phyloP scores from a whole-genome alignment of 768 basidiomycete species.

The Russula compacta region DNA sequence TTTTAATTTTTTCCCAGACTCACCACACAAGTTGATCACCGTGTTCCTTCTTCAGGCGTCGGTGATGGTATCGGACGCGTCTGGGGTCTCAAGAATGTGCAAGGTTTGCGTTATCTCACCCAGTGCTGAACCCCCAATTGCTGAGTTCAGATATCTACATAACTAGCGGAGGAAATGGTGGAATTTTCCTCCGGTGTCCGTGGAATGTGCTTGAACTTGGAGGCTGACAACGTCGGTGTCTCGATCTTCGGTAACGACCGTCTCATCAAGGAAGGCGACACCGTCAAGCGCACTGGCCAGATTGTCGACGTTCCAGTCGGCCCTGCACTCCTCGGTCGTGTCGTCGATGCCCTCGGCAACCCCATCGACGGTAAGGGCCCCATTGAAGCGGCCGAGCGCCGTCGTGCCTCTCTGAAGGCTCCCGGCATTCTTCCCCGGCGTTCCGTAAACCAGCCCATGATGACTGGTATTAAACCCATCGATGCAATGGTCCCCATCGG shows the following conservation, averaged over 20 bases:
- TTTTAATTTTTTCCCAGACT: conserved; percentile 19
- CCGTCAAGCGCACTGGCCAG: conserved; percentile 99
- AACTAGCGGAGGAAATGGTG: conserved; percentile 98
- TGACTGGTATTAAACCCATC: conserved; percentile 99
- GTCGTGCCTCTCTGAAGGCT: conserved; percentile 96
- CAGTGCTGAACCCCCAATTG: conserved; percentile 10
- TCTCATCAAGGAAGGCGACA: conserved; percentile 99
- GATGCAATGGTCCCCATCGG: conserved; percentile 99
- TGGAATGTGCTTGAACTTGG: conserved; percentile 99
- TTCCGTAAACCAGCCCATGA: conserved; percentile 99
- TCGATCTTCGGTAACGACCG: conserved; percentile 98
- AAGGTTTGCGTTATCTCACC: conserved; percentile 46
- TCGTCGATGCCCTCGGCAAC: conserved; percentile 99
- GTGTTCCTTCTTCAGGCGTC: conserved; percentile 50
- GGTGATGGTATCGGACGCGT: conserved; percentile 99
- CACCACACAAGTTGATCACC: conserved; percentile 22
- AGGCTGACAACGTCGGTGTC: conserved; percentile 99
- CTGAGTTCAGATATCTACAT: conserved; percentile 19
- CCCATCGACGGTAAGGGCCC: conserved; percentile 99
- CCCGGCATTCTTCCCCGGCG: conserved; percentile 99
- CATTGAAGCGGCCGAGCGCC: conserved; percentile 86
- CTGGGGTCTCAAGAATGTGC: conserved; percentile 97
- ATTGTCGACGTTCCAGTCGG: conserved; percentile 99
- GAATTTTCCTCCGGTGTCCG: conserved; percentile 99
- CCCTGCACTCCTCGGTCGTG: conserved; percentile 93